Evolutionary conservation across 2,329 filamentous ascomycete species (phyloP), one percentile per base, ranked within the genome.

Genomic region (Allantophomopsis cytisporea): DNA sequence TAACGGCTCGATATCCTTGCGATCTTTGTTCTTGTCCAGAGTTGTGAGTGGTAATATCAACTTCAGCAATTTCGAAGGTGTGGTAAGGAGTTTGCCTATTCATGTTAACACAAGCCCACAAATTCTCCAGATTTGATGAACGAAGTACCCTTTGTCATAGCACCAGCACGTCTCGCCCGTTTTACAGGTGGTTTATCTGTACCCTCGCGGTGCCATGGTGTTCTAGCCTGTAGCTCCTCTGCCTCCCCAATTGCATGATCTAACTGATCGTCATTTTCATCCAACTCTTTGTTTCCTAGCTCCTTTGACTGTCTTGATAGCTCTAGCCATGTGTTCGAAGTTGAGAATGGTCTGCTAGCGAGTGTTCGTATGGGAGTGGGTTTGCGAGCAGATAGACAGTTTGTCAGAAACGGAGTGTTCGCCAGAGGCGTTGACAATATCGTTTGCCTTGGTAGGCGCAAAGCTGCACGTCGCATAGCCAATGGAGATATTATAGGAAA

Each of bases 61-160:
- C 57, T 91, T 91, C 37, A 93, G 70, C 41, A 89, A 73, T 2
- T 83, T 71, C 0, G 81, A 86, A 0, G 84, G 84, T 0, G 85
- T 93, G 0, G 83, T 88, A 20, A 89, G 61, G 2, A 93, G 70
- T 54, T 86, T 86, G 15, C 84, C 82, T 80, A 35, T 36, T 35
- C 23, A 28, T 28, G 23, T 28, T 28, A 28, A 10, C 23, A 28
- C 10, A 10, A 28, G 23, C 23, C 8, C 3, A 5, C 5, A 28
- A 8, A 12, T 10, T 28, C 23, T 28, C 11, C 23, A 20, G 23
- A 4, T 8, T 12, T 5, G 31, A 14, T 21, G 11, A 40, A 31
- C 38, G 23, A 38, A 51, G 37, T 54, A 74, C 75, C 78, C 56
- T 79, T 80, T 2, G 72, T 76, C 75, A 81, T 80, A 11, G 68